These are phyloP conservation scores for Nigrospora osmanthi DNA, from an alignment of 2,329 filamentous ascomycete genomes.

Conservation along the genomic window DNA sequence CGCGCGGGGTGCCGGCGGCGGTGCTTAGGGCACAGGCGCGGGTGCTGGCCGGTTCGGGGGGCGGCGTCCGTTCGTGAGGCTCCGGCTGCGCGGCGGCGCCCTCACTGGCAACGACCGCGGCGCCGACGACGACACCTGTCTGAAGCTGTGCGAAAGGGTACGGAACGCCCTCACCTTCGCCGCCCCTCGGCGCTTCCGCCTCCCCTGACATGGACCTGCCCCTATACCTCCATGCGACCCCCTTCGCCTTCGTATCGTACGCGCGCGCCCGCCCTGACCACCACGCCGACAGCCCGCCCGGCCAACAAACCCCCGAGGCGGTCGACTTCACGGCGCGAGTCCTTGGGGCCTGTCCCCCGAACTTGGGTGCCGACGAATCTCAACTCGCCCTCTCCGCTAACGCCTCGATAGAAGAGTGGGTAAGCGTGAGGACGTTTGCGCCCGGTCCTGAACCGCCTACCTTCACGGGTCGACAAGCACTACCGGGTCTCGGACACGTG, in stretches of 20 bases:
- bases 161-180: not conserved
- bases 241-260: not conserved
- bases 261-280: not conserved
- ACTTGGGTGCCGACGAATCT: not conserved
- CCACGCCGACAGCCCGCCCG: not conserved
- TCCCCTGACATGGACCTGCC: not conserved
- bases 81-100: not conserved
- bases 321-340: not conserved
- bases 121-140: not conserved
- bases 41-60: not conserved
- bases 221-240: not conserved
- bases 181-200: not conserved
- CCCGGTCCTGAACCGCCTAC: too few species aligned
- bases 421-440: not conserved
- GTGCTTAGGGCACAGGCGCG: not conserved
- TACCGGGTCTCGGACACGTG: too few species aligned
- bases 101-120: not conserved
- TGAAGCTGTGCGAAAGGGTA: not conserved
- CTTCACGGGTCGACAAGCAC: too few species aligned
- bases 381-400: not conserved
- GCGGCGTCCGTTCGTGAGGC: not conserved
- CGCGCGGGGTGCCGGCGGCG: not conserved
- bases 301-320: not conserved
- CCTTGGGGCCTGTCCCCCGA: not conserved
- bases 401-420: not conserved